Base-by-base conservation (phyloP, 192 early-diverging fungal species). In the Gamsiella multidivaricata region DNA sequence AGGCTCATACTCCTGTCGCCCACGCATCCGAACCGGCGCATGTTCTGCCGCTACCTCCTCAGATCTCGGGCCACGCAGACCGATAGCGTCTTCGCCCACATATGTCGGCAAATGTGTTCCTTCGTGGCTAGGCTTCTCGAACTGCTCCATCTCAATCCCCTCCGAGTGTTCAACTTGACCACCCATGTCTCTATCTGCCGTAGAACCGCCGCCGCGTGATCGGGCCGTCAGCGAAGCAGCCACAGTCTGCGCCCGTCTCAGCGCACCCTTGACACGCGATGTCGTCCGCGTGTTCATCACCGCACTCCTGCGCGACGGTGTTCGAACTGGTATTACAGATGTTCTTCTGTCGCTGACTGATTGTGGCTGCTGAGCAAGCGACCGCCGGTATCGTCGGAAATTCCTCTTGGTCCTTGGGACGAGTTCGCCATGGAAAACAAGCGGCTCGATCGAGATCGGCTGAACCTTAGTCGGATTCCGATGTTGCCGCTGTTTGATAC, bases 381-480 rank as follows among this genome's bases (percentile, higher is more conserved):
- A 53, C 0, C 73, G 59, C 10, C 56, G 65, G 28, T 78, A 78
- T 23, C 60, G 51, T n/a, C 43, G 36, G 26, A 42, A 63, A 22
- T 78, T 17, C 28, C 51, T 54, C n/a, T 41, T 36, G 1, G 65
- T 78, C 23, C 59, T 61, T 3, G 73, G 65, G 2, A 78, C 73
- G 18, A 78, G 45, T 4, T 36, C 65, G 15, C 73, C 73, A 63
- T 78, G 73, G 61, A 64, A 78, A 0, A 57, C 56, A 3, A 78
- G 34, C 2, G 73, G 73, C 32, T 78, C 73, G 18, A 69, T 63
- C 33, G 73, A 78, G 53, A 78, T 78, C 23, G 74, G 65, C 37
- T 78, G 74, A 14, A 69, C 65, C 26, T 36, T 17, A 5, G 47
- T 28, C n/a, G 74, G 74, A 39, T 78, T 78, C 47, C 49, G 45